Conservation (phyloP, 441 rosid species). For the Populus hybrid region DNA sequence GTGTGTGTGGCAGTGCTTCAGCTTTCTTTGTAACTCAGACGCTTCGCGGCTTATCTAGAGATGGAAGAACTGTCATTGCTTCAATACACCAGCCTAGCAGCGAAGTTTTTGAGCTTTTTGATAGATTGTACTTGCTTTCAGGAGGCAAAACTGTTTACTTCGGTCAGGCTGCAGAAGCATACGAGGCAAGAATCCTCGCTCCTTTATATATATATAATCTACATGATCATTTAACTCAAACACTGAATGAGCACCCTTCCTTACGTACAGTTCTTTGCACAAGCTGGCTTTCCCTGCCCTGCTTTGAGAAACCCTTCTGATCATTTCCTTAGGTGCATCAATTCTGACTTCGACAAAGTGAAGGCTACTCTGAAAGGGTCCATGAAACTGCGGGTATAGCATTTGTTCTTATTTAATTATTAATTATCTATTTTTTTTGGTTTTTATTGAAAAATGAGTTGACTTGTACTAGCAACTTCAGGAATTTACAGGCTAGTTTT, state of each 20-base stretch:
- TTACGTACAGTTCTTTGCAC: conserved; percentile 76
- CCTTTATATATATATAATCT: neutral
- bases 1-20: conserved; percentile 62
- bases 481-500: neutral
- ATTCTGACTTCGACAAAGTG: conserved; percentile 92
- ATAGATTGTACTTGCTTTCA: conserved; percentile 68
- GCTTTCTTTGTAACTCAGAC: conserved; percentile 96
- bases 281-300: conserved; percentile 55
- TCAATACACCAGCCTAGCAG: conserved; percentile 96
- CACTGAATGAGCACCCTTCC: no score
- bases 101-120: conserved; percentile 93
- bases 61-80: conserved; percentile 92
- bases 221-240: neutral
- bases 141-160: conserved; percentile 86
- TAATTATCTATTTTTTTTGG: no score
- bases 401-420: neutral
- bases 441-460: no score
- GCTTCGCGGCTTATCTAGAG: conserved; percentile 76
- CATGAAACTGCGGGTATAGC: conserved; percentile 79
- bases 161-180: conserved; percentile 84
- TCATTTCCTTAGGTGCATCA: conserved; percentile 40
- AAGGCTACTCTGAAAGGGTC: conserved; percentile 94
- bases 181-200: conserved; percentile 49
- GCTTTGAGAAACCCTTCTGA: conserved; percentile 53
- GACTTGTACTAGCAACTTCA: neutral